Evolutionary conservation across 1,139 yeast genomes (phyloP).

Genomic region (Zygosaccharomyces sapae): DNA sequence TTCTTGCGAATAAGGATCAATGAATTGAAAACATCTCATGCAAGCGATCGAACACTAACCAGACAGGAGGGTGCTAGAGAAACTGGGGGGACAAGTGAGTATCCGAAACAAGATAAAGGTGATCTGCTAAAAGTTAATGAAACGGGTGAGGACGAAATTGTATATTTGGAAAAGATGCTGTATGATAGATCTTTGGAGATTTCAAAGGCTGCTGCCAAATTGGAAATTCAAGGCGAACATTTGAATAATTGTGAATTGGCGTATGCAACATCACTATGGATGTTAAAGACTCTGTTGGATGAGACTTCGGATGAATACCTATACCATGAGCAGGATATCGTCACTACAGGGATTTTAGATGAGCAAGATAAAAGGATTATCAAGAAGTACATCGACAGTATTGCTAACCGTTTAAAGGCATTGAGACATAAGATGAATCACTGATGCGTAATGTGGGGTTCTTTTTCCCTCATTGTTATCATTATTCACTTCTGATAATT

Average conservation of each 20-base stretch:
- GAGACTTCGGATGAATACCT: constrained; percentile 34
- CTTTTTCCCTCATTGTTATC: not conserved
- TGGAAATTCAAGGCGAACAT: constrained; percentile 75
- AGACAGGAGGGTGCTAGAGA: constrained; percentile 6
- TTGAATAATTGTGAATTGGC: constrained; percentile 78
- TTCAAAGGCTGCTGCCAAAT: constrained; percentile 84
- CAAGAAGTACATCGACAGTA: constrained; percentile 70
- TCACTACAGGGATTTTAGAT: constrained; percentile 45
- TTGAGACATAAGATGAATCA: constrained; percentile 40
- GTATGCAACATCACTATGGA: constrained; percentile 91
- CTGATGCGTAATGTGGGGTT: not conserved
- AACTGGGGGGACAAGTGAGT: constrained; percentile 7
- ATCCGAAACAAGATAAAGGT: not conserved
- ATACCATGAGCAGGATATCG: constrained; percentile 15
- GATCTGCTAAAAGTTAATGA: constrained; percentile 1
- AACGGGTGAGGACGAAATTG: constrained; percentile 22
- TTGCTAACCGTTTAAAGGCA: constrained; percentile 62
- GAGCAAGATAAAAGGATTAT: constrained; percentile 69
- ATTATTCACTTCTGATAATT: not conserved
- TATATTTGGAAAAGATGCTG: constrained; percentile 76
- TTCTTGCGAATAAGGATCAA: constrained; percentile 41
- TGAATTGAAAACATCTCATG: constrained; percentile 12
- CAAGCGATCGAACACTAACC: constrained; percentile 13
- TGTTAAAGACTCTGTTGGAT: constrained; percentile 78
- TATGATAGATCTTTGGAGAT: constrained; percentile 92